Evolutionary conservation across 192 early-diverging fungal species (phyloP).

Genomic region (Nowakowskiella sp.): DNA sequence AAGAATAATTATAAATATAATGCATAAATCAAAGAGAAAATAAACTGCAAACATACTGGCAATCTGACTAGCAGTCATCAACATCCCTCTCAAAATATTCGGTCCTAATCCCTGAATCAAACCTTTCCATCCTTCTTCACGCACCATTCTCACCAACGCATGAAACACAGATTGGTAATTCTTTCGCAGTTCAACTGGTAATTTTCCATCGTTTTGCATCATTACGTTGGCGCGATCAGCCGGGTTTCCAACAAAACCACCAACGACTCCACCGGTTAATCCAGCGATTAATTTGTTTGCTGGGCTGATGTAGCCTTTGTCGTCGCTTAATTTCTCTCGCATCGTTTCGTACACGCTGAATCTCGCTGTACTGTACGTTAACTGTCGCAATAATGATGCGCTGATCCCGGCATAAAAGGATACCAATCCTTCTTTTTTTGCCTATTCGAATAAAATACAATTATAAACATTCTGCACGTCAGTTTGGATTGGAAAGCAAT

Average conservation of each 20-base stretch:
- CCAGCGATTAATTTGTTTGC: constrained; percentile 1
- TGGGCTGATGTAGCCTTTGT: too few relatives aligned
- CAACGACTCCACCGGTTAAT: constrained; percentile 16
- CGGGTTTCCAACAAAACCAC: constrained; percentile 17
- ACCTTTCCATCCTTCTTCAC: constrained; percentile 18
- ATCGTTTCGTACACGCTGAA: constrained; percentile 29
- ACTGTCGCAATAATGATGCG: constrained; percentile 27
- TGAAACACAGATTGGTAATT: constrained; percentile 28
- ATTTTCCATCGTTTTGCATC: constrained; percentile 29
- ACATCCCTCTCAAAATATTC: constrained; percentile 24
- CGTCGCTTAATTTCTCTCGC: constrained; percentile 1
- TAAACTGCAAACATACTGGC: constrained; percentile 15
- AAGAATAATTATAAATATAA: too few relatives aligned
- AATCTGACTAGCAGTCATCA: constrained; percentile 21
- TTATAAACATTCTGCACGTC: not conserved
- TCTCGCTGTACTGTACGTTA: constrained; percentile 33
- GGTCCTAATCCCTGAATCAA: constrained; percentile 28
- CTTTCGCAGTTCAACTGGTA: constrained; percentile 19
- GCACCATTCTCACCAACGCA: constrained; percentile 19
- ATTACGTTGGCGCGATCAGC: constrained; percentile 9
- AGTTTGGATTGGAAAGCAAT: not conserved
- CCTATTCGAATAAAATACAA: not conserved
- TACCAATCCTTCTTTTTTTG: constrained; percentile 16
- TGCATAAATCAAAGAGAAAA: not conserved
- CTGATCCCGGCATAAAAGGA: constrained; percentile 25